Percentiles rank a stretch among this genome's conserved stretches.
These are phyloP conservation scores for Corylus avellana DNA, from an alignment of 306 rosid genomes.

Conservation along the genomic window DNA sequence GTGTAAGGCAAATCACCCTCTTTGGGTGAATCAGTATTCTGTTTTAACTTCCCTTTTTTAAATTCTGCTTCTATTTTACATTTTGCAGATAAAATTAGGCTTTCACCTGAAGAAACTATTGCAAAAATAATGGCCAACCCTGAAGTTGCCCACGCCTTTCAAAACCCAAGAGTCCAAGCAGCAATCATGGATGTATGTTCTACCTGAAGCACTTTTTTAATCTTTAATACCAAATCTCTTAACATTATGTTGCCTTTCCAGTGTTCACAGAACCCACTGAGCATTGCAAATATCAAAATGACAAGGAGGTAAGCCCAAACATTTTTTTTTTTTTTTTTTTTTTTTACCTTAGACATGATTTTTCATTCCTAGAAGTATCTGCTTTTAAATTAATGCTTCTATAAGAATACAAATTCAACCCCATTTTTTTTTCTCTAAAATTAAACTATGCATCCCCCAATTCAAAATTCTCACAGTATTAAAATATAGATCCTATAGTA, in stretches of 20 bases:
- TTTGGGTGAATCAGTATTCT: not conserved
- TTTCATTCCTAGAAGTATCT: conserved; percentile 17
- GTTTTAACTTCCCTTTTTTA: not conserved
- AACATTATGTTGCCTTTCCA: conserved; percentile 50
- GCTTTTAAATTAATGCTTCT: not conserved
- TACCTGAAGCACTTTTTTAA: conserved; percentile 14
- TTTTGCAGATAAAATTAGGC: conserved; percentile 93
- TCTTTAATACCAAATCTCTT: conserved; percentile 19
- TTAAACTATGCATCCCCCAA: no score
- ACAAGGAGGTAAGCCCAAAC: conserved; percentile 76
- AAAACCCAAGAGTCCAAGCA: conserved; percentile 96
- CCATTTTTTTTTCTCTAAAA: no score
- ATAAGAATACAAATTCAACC: no score
- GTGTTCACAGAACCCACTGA: conserved; percentile 94
- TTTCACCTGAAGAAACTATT: conserved; percentile 87
- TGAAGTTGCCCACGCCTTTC: conserved; percentile 94
- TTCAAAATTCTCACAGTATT: no score
- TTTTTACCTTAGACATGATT: conserved; percentile 11
- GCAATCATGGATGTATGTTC: conserved; percentile 97
- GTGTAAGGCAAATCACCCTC: not conserved
- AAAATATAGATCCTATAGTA: no score
- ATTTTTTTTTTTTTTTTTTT: not conserved
- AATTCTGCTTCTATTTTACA: conserved; percentile 14
- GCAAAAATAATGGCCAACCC: conserved; percentile 97
- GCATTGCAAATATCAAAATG: conserved; percentile 91